Percentiles rank a stretch among this genome's conserved stretches.
These are phyloP conservation scores for Leccinum truebloodii DNA, from an alignment of 768 basidiomycete genomes.

Conservation along the genomic window DNA sequence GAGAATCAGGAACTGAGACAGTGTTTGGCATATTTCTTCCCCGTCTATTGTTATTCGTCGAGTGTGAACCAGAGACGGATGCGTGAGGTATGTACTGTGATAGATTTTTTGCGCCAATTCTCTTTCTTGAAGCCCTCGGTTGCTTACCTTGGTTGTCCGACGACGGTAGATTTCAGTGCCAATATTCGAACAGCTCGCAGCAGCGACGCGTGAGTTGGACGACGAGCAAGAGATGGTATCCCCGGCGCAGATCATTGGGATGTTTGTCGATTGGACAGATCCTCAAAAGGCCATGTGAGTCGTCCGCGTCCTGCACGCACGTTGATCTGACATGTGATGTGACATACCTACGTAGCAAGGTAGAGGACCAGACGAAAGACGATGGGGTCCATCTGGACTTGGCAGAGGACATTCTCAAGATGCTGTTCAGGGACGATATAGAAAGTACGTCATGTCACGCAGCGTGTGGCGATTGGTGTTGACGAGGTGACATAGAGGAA, in stretches of 20 bases:
- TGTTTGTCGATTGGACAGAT: conserved; percentile 89
- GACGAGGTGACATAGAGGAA: conserved; percentile 42
- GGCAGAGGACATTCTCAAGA: conserved; percentile 51
- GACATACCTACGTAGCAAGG: conserved; percentile 33
- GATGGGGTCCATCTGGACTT: conserved; percentile 55
- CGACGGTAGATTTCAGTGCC: conserved; percentile 63
- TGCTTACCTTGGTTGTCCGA: neutral
- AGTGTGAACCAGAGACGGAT: conserved; percentile 71
- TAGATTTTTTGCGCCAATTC: neutral
- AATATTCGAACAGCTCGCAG: conserved; percentile 60
- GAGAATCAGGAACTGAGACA: conserved; percentile 85
- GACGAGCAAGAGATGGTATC: conserved; percentile 75
- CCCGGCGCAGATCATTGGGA: conserved; percentile 69
- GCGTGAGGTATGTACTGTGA: conserved; percentile 40
- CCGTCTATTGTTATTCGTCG: conserved; percentile 83
- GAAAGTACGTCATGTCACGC: conserved; percentile 45
- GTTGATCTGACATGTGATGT: neutral
- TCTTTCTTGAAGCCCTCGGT: neutral
- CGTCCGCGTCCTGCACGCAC: conserved; percentile 17
- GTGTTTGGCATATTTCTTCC: conserved; percentile 85
- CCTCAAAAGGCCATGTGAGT: conserved; percentile 67
- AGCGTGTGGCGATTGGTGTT: too few relatives aligned
- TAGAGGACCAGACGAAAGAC: conserved; percentile 41
- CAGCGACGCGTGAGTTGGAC: conserved; percentile 62
- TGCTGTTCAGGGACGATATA: conserved; percentile 48